Percentiles rank a stretch among this genome's conserved stretches.
Evolutionary conservation across 1,284 basidiomycete species (phyloP).

Genomic region (Ustilago vetiveriae): DNA sequence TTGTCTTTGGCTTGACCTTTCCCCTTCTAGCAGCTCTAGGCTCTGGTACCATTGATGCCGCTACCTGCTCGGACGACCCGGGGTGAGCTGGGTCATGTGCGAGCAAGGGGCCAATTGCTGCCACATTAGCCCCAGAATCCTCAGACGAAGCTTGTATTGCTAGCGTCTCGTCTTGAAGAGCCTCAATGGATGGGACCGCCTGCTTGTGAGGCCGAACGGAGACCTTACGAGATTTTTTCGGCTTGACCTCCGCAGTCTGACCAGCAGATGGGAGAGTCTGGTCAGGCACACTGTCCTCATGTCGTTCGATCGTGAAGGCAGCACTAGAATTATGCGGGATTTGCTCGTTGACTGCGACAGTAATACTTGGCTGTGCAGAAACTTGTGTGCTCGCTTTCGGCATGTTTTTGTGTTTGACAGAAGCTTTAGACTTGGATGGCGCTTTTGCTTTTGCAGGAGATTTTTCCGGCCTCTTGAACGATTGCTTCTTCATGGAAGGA

Average conservation of each 20-base stretch:
- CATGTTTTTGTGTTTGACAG: too few relatives aligned
- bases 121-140: neutral
- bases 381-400: too few relatives aligned
- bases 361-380: neutral
- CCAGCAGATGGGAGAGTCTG: too few relatives aligned
- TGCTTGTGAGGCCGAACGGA: slow-evolving; percentile 9
- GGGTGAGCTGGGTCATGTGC: neutral
- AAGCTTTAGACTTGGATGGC: too few relatives aligned
- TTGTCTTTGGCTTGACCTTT: slow-evolving; percentile 11
- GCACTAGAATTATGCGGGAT: too few relatives aligned
- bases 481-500: neutral
- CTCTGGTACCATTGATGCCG: too few relatives aligned
- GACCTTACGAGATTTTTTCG: slow-evolving; percentile 4
- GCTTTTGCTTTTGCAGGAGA: slow-evolving; percentile 12
- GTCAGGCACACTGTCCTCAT: too few relatives aligned
- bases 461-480: neutral
- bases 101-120: neutral
- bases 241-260: neutral
- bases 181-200: neutral
- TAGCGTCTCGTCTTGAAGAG: neutral
- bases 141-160: neutral
- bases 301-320: too few relatives aligned
- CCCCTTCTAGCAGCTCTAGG: slow-evolving; percentile 7
- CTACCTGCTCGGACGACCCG: too few relatives aligned
- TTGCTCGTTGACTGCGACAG: neutral